Evolutionary conservation across 1,139 yeast species (phyloP), one percentile per base, ranked within the genome.

Genomic region (Yamadazyma blattariae): DNA sequence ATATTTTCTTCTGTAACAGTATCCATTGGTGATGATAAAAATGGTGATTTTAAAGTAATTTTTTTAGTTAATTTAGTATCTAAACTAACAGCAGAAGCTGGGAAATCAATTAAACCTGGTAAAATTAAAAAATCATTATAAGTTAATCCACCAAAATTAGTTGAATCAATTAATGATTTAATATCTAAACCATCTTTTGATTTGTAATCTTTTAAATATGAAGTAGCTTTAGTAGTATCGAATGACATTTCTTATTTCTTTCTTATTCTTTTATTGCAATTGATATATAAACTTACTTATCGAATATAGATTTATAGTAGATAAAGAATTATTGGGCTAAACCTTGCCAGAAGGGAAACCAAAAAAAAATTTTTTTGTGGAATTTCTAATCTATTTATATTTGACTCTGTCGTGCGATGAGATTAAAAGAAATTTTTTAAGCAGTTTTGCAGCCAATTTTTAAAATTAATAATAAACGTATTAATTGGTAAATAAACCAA

Each of bases 1-100:
- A 92, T 92, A 44, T 82, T 85, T 45, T 89, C 73, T 72, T 92
- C 99, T 40, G 99, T 94, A 46, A 92, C 98, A 36, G 98, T 92
- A 67, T 92, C 98, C 99, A 92, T 92, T 52, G 99, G 99, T 55
- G 97, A 88, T 25, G 97, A 90, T 45, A 92, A 92, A 52, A 92
- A 87, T 44, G 99, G 99, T 34, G 96, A 73, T 71, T 85, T 89
- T 65, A 92, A 75, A 39, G 94, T 69, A 71, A 92, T 92, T 57
- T 83, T 85, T 73, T 85, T 89, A 59, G 98, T 89, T 64, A 92
- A 74, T 63, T 77, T 84, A 47, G 96, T 77, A 53, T 89, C 96
- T 57, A 90, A 74, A 38, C 71, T 67, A 41, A 94, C 97, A 24
- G 52, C 67, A 36, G 83, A 74, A 31, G 97, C 78, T 45, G 96